These are phyloP conservation scores for Pythium aristosporum DNA, from an alignment of 352 stramenopile species.

Conservation along the genomic window DNA sequence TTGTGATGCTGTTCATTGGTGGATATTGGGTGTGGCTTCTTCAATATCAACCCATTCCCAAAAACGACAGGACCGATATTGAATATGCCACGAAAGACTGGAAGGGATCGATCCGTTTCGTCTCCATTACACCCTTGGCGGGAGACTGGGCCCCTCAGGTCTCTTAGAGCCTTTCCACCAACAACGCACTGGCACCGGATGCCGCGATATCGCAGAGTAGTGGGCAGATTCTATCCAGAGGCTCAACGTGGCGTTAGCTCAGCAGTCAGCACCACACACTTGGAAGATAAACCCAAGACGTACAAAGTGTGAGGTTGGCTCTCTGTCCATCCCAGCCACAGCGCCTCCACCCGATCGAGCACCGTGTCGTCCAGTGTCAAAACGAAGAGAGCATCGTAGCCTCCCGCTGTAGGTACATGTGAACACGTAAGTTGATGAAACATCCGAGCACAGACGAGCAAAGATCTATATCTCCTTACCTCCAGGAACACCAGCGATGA, in stretches of 20 bases:
- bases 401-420: conserved; percentile 73
- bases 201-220: conserved; percentile 52
- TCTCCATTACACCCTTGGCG: neutral
- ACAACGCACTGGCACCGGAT: neutral
- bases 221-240: conserved; percentile 55
- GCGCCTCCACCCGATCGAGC: conserved; percentile 56
- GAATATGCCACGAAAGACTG: no score
- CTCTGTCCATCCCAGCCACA: conserved; percentile 73
- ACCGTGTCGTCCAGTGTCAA: conserved; percentile 67
- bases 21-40: neutral
- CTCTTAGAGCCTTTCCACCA: neutral
- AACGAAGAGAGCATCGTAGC: conserved; percentile 96
- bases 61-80: no score
- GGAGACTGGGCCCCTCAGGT: neutral
- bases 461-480: conserved; percentile 32
- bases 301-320: conserved; percentile 48
- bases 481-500: conserved; percentile 93
- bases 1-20: neutral
- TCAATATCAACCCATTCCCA: neutral
- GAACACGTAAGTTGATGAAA: neutral
- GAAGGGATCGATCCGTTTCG: neutral
- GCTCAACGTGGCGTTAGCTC: neutral
- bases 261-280: neutral
- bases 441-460: neutral
- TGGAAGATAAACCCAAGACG: neutral